phyloP scores from a whole-genome alignment of 2,329 filamentous ascomycete genomes.

The Talaromyces sp. region DNA sequence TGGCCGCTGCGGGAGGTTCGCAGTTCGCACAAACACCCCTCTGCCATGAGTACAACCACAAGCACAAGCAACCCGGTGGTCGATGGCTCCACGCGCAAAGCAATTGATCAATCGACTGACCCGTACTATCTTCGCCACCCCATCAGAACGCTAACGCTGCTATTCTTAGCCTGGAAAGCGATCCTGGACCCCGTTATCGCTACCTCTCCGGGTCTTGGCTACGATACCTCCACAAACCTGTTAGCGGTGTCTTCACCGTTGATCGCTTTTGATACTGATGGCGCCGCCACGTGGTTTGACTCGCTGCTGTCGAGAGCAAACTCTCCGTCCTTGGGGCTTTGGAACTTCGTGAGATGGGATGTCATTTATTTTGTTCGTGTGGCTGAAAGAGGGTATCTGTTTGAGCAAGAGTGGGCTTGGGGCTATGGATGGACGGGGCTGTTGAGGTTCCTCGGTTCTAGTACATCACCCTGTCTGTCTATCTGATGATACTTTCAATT shows the following conservation, averaged over 20 bases:
- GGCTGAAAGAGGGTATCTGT: slow-evolving; percentile 54
- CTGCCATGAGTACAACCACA: background rate
- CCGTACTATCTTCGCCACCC: slow-evolving; percentile 24
- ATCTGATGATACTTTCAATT: background rate
- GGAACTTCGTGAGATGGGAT: slow-evolving; percentile 59
- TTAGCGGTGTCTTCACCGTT: slow-evolving; percentile 31
- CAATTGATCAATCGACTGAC: background rate
- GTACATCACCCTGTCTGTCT: slow-evolving; percentile 24
- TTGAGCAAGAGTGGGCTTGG: slow-evolving; percentile 67
- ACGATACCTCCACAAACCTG: slow-evolving; percentile 61
- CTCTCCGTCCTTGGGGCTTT: slow-evolving; percentile 27
- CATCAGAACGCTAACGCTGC: slow-evolving; percentile 32
- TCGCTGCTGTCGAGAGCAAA: background rate
- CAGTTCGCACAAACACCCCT: background rate
- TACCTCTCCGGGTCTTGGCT: slow-evolving; percentile 56
- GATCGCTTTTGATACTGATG: background rate
- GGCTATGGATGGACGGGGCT: slow-evolving; percentile 53
- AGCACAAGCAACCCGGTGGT: background rate
- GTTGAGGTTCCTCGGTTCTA: slow-evolving; percentile 37
- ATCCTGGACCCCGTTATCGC: slow-evolving; percentile 50
- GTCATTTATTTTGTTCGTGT: slow-evolving; percentile 58
- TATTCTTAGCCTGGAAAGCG: slow-evolving; percentile 56
- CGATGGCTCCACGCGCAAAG: background rate
- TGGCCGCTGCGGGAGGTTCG: background rate
- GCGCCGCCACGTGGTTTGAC: background rate